phyloP scores from a whole-genome alignment of 805 yeast species.

The Babjeviella inositovora region DNA sequence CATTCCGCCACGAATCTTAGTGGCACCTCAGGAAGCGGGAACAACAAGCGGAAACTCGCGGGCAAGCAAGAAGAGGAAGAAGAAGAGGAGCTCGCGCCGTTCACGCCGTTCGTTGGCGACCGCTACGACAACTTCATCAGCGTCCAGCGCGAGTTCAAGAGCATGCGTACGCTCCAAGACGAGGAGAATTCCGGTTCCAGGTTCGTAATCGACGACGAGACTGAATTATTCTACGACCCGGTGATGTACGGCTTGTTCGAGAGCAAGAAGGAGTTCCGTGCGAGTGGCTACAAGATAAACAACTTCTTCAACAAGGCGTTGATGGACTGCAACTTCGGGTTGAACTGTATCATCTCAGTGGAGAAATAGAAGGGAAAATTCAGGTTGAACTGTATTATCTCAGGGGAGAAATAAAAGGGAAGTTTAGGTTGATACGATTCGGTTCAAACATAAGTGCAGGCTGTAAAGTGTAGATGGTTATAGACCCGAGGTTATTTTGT shows the following conservation, averaged over 20 bases:
- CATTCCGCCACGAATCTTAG: too few species aligned
- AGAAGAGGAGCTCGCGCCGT: conserved; percentile 31
- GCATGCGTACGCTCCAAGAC: too few species aligned
- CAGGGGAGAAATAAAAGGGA: conserved; percentile 54
- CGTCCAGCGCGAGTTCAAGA: too few species aligned
- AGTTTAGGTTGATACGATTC: too few species aligned
- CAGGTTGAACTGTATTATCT: conserved; percentile 75
- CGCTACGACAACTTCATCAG: too few species aligned
- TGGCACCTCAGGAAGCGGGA: conserved; percentile 11
- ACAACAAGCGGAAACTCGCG: conserved; percentile 7
- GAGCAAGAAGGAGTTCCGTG: conserved; percentile 50
- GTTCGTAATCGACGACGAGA: conserved; percentile 15
- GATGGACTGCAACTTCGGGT: conserved; percentile 80
- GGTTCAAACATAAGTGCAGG: too few species aligned
- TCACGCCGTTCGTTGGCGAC: conserved; percentile 92
- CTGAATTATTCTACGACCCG: conserved; percentile 48
- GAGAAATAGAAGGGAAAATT: conserved; percentile 76
- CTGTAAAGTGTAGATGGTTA: too few species aligned
- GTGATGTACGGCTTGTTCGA: conserved; percentile 33
- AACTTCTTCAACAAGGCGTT: conserved; percentile 61
- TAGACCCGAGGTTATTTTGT: too few species aligned
- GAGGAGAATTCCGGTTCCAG: conserved; percentile 35
- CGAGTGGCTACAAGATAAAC: conserved; percentile 72
- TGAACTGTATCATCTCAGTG: conserved; percentile 62
- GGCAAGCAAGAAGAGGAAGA: conserved; percentile 12